phyloP scores from a whole-genome alignment of 2,329 filamentous ascomycete genomes.

The Diaporthe nobilis region DNA sequence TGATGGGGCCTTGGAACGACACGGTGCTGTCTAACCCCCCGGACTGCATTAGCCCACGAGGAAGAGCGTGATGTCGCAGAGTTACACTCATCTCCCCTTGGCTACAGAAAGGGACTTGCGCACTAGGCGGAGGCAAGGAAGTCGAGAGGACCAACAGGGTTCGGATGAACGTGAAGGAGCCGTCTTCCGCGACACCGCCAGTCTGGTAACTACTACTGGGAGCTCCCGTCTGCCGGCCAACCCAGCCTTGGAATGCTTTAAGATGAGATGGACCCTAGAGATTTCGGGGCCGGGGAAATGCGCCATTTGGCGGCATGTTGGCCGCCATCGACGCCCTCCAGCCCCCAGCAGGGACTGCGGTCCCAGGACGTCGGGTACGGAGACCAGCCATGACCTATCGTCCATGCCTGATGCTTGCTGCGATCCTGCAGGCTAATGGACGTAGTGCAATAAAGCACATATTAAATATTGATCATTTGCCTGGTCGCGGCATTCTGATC shows the following conservation, averaged over 20 bases:
- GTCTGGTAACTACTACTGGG: conserved; percentile 34
- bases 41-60: conserved; percentile 21
- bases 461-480: conserved; percentile 23
- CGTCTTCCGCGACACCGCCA: conserved; percentile 37
- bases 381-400: not conserved
- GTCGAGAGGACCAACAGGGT: conserved; percentile 19
- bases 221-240: conserved; percentile 38
- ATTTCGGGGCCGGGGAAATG: conserved; percentile 1
- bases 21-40: conserved; percentile 3
- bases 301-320: conserved; percentile 26
- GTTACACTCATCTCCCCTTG: not conserved
- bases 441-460: conserved; percentile 16
- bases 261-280: conserved; percentile 12
- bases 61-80: conserved; percentile 14
- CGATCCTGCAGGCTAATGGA: conserved; percentile 21
- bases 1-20: conserved; percentile 1
- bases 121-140: conserved; percentile 27
- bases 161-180: conserved; percentile 18
- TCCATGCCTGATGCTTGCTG: conserved; percentile 35
- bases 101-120: not conserved
- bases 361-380: conserved; percentile 17
- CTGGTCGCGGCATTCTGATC: conserved; percentile 27
- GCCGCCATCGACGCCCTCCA: conserved; percentile 19
- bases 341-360: conserved; percentile 8
- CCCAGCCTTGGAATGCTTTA: conserved; percentile 25